These are phyloP conservation scores for Tulasnella sp. DNA, from an alignment of 768 basidiomycete species.

Conservation along the genomic window DNA sequence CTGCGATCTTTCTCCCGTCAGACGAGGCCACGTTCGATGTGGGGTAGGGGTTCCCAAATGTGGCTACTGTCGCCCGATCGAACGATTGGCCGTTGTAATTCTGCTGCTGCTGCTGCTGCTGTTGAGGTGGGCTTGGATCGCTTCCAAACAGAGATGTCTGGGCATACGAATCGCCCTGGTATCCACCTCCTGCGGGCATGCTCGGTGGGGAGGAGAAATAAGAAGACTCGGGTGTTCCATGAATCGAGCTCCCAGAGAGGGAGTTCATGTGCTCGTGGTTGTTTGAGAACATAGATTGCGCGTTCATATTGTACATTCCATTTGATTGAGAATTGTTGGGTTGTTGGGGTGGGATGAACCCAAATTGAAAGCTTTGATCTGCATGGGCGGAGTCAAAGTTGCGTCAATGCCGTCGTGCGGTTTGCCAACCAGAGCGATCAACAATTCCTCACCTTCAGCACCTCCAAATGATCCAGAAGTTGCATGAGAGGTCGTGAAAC, in stretches of 20 bases:
- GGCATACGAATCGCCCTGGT: neutral
- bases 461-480: no score
- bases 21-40: neutral
- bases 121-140: conserved; percentile 3
- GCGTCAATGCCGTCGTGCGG: neutral
- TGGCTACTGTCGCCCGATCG: neutral
- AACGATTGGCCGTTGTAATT: neutral
- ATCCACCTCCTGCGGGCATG: neutral
- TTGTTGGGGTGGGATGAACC: neutral
- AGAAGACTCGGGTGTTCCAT: conserved; percentile 2
- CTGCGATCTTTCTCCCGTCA: conserved; percentile 2
- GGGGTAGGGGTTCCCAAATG: neutral
- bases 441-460: no score
- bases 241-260: neutral
- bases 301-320: neutral
- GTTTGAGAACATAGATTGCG: neutral
- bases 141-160: neutral
- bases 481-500: no score
- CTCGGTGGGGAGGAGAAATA: conserved; percentile 5
- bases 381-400: neutral
- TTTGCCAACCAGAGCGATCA: no score
- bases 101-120: neutral
- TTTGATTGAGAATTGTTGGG: neutral
- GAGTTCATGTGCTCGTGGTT: neutral
- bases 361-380: neutral